Conservation (phyloP, 164 flowering plant genomes). For the Sextonia rubra region DNA sequence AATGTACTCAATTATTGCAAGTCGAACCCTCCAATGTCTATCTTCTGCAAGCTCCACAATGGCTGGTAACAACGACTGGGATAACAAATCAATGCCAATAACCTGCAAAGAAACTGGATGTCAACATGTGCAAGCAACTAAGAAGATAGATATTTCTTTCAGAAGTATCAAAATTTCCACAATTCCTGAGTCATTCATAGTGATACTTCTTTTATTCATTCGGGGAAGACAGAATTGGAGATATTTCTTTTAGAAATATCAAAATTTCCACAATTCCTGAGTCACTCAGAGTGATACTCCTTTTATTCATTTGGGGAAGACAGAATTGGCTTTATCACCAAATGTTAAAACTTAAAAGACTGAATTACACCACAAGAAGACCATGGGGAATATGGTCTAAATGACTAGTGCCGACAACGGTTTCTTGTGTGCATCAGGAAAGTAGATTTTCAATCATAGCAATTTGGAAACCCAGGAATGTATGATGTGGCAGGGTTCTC, state of each 20-base stretch:
- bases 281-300: too few relatives aligned
- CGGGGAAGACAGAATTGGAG: background rate
- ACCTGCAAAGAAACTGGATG: slow-evolving; percentile 10
- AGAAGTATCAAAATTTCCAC: background rate
- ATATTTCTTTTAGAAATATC: background rate
- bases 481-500: too few relatives aligned
- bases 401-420: too few relatives aligned
- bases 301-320: too few relatives aligned
- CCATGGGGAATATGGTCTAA: too few relatives aligned
- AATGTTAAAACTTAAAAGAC: too few relatives aligned
- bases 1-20: slow-evolving; percentile 86
- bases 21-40: slow-evolving; percentile 91
- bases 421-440: too few relatives aligned
- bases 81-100: slow-evolving; percentile 21
- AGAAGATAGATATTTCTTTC: background rate
- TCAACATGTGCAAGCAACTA: background rate
- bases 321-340: too few relatives aligned
- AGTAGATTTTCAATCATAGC: too few relatives aligned
- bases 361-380: too few relatives aligned
- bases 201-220: too few relatives aligned
- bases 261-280: background rate
- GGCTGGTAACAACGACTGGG: slow-evolving; percentile 50
- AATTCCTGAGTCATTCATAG: background rate
- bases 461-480: too few relatives aligned
- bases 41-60: slow-evolving; percentile 97